Evolutionary conservation across 371 early-diverging fungal genomes (phyloP).

Genomic region (Lichtheimia ornata): DNA sequence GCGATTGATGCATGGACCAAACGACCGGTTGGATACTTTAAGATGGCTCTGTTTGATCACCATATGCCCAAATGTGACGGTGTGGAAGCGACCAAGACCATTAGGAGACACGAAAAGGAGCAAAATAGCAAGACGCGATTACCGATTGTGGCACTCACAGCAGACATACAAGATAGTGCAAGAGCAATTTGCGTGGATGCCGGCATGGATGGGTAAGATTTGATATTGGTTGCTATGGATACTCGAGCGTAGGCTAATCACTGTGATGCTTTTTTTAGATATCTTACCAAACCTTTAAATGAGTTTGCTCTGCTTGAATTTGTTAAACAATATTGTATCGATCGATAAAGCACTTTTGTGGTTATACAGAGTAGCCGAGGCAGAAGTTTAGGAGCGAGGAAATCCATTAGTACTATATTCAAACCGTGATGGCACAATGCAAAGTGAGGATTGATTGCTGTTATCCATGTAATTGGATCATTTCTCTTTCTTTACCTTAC

Average conservation of each 20-base stretch:
- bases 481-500: too few relatives aligned
- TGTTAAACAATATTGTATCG: constrained; percentile 25
- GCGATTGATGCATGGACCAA: constrained; percentile 36
- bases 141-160: constrained; percentile 18
- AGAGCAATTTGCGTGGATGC: constrained; percentile 9
- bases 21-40: constrained; percentile 32
- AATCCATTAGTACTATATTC: too few relatives aligned
- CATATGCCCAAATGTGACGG: constrained; percentile 57
- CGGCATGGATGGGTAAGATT: constrained; percentile 18
- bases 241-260: too few relatives aligned
- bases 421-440: too few relatives aligned
- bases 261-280: background rate
- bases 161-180: constrained; percentile 18
- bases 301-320: constrained; percentile 34
- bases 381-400: too few relatives aligned
- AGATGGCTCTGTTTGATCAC: constrained; percentile 48
- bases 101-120: constrained; percentile 31
- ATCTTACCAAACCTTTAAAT: constrained; percentile 46
- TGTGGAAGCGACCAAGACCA: constrained; percentile 45
- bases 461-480: too few relatives aligned
- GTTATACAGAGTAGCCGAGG: too few relatives aligned
- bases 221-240: too few relatives aligned
- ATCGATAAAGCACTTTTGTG: background rate
- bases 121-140: constrained; percentile 20
- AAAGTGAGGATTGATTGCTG: too few relatives aligned